Percentiles rank a stretch among this genome's conserved stretches.
Evolutionary conservation across 352 stramenopile species (phyloP).

Genomic region (Globisporangium okanoganense): DNA sequence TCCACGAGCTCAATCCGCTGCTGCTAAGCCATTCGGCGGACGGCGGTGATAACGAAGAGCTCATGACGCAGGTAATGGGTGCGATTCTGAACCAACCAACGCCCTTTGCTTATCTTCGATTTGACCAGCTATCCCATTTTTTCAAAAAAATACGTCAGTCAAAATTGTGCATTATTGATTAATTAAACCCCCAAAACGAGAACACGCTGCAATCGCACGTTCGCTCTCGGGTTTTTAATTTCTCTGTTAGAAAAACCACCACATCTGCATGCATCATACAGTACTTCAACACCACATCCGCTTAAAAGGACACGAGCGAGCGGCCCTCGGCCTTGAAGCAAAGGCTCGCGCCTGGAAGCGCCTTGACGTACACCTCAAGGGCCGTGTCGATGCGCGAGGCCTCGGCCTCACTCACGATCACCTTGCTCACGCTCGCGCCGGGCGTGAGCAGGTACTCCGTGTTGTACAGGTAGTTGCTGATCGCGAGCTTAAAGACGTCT

Average conservation of each 20-base stretch:
- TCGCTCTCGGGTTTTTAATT: too few species aligned
- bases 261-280: too few species aligned
- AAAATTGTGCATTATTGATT: too few species aligned
- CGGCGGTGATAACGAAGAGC: conserved; percentile 9
- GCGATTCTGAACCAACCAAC: too few species aligned
- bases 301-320: conserved; percentile 1
- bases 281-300: too few species aligned
- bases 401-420: conserved; percentile 64
- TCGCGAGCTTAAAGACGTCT: conserved; percentile 11
- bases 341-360: neutral
- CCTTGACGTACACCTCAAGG: conserved; percentile 24
- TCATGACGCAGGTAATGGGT: conserved; percentile 20
- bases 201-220: too few species aligned
- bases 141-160: too few species aligned
- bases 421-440: conserved; percentile 23
- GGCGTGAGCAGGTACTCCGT: conserved; percentile 24
- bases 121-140: too few species aligned
- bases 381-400: conserved; percentile 21
- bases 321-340: conserved; percentile 7
- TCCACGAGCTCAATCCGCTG: conserved; percentile 39
- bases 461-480: conserved; percentile 14
- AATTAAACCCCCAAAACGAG: too few species aligned
- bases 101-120: too few species aligned
- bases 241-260: too few species aligned
- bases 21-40: conserved; percentile 9